These are phyloP conservation scores for Ceratobasidium sp. DNA, from an alignment of 1,284 basidiomycete species.

Conservation along the genomic window DNA sequence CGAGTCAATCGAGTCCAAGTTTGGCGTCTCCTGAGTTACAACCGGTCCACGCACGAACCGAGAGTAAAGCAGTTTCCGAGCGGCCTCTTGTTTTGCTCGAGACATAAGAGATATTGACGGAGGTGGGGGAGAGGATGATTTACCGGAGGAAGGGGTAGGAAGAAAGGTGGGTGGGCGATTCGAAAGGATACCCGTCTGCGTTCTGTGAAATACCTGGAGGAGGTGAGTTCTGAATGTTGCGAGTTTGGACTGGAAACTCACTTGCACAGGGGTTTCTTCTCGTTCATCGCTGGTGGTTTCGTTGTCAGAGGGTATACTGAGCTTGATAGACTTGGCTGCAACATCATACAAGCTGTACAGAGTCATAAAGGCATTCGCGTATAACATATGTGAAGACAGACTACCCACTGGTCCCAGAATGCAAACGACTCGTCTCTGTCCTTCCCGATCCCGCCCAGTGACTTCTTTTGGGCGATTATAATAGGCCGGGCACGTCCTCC, in stretches of 20 bases:
- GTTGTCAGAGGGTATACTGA: constrained; percentile 64
- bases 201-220: constrained; percentile 65
- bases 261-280: constrained; percentile 58
- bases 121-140: constrained; percentile 55
- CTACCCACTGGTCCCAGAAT: constrained; percentile 94
- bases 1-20: constrained; percentile 44
- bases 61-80: constrained; percentile 80
- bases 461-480: constrained; percentile 86
- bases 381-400: background rate
- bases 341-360: constrained; percentile 79
- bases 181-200: constrained; percentile 82
- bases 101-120: constrained; percentile 64
- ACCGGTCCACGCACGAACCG: constrained; percentile 84
- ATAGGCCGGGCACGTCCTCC: constrained; percentile 80
- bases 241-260: constrained; percentile 45
- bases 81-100: constrained; percentile 81
- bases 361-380: constrained; percentile 13
- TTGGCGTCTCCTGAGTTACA: constrained; percentile 64
- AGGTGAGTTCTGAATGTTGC: constrained; percentile 35
- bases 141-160: constrained; percentile 54
- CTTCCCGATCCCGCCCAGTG: constrained; percentile 85
- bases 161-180: constrained; percentile 70
- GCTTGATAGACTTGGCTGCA: constrained; percentile 81
- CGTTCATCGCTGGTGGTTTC: constrained; percentile 64
- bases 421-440: constrained; percentile 94